Base-by-base conservation (phyloP, 2,329 filamentous ascomycete species). In the Xylariales sp. region DNA sequence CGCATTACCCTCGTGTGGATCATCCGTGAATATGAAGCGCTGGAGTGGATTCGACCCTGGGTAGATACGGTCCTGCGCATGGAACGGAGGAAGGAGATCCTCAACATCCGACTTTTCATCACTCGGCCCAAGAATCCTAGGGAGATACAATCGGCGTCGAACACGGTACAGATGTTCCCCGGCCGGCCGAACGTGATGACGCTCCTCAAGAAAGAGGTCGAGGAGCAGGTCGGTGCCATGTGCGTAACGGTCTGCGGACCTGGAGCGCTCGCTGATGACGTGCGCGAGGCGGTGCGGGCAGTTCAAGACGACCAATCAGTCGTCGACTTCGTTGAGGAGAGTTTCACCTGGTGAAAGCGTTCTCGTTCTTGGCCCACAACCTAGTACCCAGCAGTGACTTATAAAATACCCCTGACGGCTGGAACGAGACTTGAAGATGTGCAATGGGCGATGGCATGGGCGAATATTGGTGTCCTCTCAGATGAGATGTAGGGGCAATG, bases 31-130 rank as follows among this genome's bases (percentile, higher is more conserved):
- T 84, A 86, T 27, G 85, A 95, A 56, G 83, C 91, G 43, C 76
- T 97, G 6, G 88, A 95, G 62, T 97, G 93, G 91, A 86, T 95
- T 45, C 80, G 88, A 6, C 87, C 88, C 4, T 97, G 87, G 84
- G 83, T 85, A 76, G 78, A 84, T 51, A 64, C 70, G 42, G 66
- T 97, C 40, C 73, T 97, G 22, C 76, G 76, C 42, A 84, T 96
- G 74, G 85, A 88, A 10, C 78, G 82, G 52, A 83, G 90, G 40
- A 80, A 86, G 44, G 88, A 95, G 37, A 74, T 95, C 21, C 76
- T 98, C 32, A 84, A 82, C 52, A 86, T 97, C 54, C 80, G 91
- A 53, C 78, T 97, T 35, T 97, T 95, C 65, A 82, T 97, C 51
- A 97, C 93, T 4, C 76, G 88, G 40, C 91, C 91, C 1, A 83